phyloP scores from a whole-genome alignment of 768 basidiomycete species.

The Boletus insuetus region DNA sequence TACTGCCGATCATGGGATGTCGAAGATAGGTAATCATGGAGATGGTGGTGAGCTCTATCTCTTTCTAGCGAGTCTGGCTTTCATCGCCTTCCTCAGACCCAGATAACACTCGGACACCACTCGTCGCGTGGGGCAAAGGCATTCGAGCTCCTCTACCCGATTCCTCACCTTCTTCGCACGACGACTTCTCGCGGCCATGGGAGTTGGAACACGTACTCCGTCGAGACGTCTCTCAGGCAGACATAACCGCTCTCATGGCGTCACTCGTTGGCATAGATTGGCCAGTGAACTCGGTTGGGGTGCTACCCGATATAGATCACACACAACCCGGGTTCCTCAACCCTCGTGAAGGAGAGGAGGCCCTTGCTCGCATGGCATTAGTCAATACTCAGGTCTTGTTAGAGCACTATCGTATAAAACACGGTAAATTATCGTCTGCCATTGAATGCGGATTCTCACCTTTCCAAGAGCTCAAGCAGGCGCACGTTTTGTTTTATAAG shows the following conservation, averaged over 20 bases:
- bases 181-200: constrained; percentile 69
- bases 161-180: constrained; percentile 55
- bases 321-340: constrained; percentile 56
- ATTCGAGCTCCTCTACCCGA: constrained; percentile 67
- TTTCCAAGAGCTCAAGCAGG: constrained; percentile 55
- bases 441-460: constrained; percentile 1
- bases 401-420: constrained; percentile 76
- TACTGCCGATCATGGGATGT: constrained; percentile 92
- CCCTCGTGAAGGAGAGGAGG: constrained; percentile 43
- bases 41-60: constrained; percentile 63
- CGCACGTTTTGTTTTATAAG: constrained; percentile 57
- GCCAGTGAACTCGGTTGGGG: constrained; percentile 82
- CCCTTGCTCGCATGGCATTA: constrained; percentile 52
- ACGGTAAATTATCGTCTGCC: constrained; percentile 44
- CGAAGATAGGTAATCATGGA: constrained; percentile 82
- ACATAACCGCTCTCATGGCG: constrained; percentile 77
- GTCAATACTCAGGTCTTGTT: constrained; percentile 70
- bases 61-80: not conserved
- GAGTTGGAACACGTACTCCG: constrained; percentile 53
- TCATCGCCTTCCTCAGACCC: constrained; percentile 54
- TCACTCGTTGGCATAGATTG: constrained; percentile 67
- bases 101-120: constrained; percentile 83
- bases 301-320: constrained; percentile 72
- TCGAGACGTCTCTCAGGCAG: constrained; percentile 81
- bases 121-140: constrained; percentile 80